These are phyloP conservation scores for Catharanthus roseus DNA, from an alignment of 257 asterid genomes.

Conservation along the genomic window DNA sequence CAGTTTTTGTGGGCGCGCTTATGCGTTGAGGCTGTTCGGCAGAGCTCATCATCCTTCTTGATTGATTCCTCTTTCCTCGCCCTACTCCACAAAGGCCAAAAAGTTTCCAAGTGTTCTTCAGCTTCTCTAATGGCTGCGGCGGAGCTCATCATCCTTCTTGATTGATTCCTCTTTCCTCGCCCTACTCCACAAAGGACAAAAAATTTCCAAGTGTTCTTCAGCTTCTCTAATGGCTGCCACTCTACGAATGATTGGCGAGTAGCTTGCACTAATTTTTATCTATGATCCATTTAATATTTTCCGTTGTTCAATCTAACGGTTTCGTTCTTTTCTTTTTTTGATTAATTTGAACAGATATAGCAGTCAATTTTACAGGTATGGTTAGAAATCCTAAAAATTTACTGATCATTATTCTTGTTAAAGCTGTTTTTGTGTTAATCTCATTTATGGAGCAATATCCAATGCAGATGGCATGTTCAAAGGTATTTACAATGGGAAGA, in stretches of 20 bases:
- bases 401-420: background rate
- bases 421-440: background rate
- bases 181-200: background rate
- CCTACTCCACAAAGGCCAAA: background rate
- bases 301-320: conserved; percentile 2
- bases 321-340: conserved; percentile 3
- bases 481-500: conserved; percentile 94
- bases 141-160: too few species aligned
- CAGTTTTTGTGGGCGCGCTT: too few species aligned
- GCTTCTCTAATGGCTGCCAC: conserved; percentile 50
- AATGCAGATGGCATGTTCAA: conserved; percentile 79
- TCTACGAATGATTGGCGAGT: conserved; percentile 72
- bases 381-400: background rate
- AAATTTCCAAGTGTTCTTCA: background rate
- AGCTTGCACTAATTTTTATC: conserved; percentile 2
- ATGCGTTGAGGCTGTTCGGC: too few species aligned
- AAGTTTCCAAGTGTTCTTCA: background rate
- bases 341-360: conserved; percentile 58
- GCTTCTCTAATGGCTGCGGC: conserved; percentile 41
- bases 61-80: background rate
- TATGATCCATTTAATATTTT: background rate
- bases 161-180: background rate
- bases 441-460: conserved; percentile 3
- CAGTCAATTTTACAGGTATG: conserved; percentile 90
- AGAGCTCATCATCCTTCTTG: too few species aligned